phyloP scores from a whole-genome alignment of 768 basidiomycete species.

The Mycena rebaudengoi region DNA sequence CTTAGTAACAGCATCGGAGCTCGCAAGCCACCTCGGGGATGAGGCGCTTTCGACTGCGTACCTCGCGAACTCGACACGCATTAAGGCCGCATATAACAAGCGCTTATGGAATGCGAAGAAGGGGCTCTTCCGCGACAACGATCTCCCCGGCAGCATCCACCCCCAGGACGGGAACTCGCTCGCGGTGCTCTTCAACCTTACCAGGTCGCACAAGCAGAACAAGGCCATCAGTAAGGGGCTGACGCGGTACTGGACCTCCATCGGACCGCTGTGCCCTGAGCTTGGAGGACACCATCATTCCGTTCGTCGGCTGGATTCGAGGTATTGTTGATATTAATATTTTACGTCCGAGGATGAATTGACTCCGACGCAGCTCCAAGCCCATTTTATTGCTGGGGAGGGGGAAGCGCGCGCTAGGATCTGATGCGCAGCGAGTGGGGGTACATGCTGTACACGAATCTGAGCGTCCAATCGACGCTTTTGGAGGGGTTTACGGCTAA shows the following conservation, averaged over 20 bases:
- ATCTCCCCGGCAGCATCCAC: slow-evolving; percentile 45
- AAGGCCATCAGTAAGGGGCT: slow-evolving; percentile 52
- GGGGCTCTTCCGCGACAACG: slow-evolving; percentile 60
- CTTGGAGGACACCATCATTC: slow-evolving; percentile 60
- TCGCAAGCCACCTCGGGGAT: slow-evolving; percentile 41
- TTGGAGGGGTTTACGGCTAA: slow-evolving; percentile 58
- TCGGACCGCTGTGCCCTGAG: slow-evolving; percentile 58
- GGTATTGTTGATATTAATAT: slow-evolving; percentile 33
- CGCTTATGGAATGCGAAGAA: slow-evolving; percentile 51
- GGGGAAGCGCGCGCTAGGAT: slow-evolving; percentile 56
- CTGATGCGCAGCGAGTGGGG: slow-evolving; percentile 57
- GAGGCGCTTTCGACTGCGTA: slow-evolving; percentile 34
- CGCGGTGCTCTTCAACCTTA: slow-evolving; percentile 57
- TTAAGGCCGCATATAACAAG: slow-evolving; percentile 52
- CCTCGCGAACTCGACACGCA: slow-evolving; percentile 42
- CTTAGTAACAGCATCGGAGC: slow-evolving; percentile 44
- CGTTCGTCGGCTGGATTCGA: slow-evolving; percentile 61
- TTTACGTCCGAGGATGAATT: neutral
- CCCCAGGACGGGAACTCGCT: slow-evolving; percentile 62
- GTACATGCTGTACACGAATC: slow-evolving; percentile 57
- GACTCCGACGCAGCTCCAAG: slow-evolving; percentile 50
- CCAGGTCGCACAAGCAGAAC: slow-evolving; percentile 47
- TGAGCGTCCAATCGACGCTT: slow-evolving; percentile 49
- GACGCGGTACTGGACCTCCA: slow-evolving; percentile 55
- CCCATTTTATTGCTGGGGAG: slow-evolving; percentile 56